Base-by-base conservation (phyloP, 1,139 yeast genomes). In the Suhomyces bokatorum region DNA sequence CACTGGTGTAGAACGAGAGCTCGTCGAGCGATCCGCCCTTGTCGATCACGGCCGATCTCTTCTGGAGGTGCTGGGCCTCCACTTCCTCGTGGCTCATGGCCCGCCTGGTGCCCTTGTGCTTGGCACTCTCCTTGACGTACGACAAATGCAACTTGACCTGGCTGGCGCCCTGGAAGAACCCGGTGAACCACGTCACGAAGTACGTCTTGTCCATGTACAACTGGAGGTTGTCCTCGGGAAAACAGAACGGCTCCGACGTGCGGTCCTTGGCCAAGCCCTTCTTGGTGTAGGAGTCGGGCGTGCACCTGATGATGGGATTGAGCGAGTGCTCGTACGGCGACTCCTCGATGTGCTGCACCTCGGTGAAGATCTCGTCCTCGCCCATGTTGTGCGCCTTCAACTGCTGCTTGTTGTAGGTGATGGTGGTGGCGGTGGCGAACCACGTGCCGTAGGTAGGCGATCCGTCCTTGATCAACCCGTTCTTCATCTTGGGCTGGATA, bases 271-370 rank as follows among this genome's bases (percentile, higher is more conserved):
- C 83, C 35, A 71, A 47, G 9, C 93, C 93, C 62, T 82, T 86
- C 54, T 76, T 77, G 57, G 72, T 74, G 60, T 86, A 89, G 39
- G 76, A 64, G 43, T 85, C 85, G 1, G 97, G 97, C 3, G 91
- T 86, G 66, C 97, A 89, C 64, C 97, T 76, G 56, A 87, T 78
- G 44, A 89, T 64, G 0, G 97, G 97, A 57, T 83, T 86, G 59
- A 89, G 73, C 17, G 75, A 67, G 35, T 80, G 83, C 57, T 87
- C 85, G 1, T 87, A 78, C 14, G 76, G 73, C 62, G 87, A 95
- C 60, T 87, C 95, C 4, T 80, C 83, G 16, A 77, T 59, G 57
- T 64, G 74, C 36, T 66, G 57, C 35, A 78, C 81, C 51, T 87
- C 88, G 44, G 71, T 76, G 55, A 75, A 77, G 0, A 66, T 59